Evolutionary conservation across 306 rosid genomes (phyloP), one percentile per base, ranked within the genome.

Genomic region (Glycine latifolia): DNA sequence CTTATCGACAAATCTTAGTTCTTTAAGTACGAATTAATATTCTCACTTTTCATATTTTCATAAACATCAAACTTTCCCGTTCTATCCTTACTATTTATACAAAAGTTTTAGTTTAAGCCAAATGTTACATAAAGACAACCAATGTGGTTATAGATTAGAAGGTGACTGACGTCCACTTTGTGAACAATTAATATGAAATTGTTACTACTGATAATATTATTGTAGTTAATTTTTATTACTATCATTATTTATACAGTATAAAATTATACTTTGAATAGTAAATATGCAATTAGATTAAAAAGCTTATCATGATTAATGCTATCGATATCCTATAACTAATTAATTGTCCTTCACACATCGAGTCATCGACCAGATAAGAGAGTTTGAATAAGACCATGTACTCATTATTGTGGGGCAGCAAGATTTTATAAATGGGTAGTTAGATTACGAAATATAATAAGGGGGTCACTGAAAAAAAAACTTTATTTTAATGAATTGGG

Each of bases 111-210:
- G 46, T 62, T 59, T 20, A 20, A 9, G 7, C 31, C 39, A 59
- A 20, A 59, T 59, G 6, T 62, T 35, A 2, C 4, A 62, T 62
- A 62, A 62, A 35, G n/a, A 62, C 46, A 65, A 65, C 5, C 6
- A 65, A 39, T 37, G 49, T 65, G 48, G 48, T 65, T 39, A 14
- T 39, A 37, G 71, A 65, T 65, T 37, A 65, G 71, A 65, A 65
- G 49, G 48, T 39, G 71, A 65, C 1, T 37, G 71, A 39, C 6
- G 48, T 14, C 48, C 71, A 37, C 49, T 65, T 65, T 65, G 46
- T 37, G 70, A 65, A 35, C 4, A 20, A n/a, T n/a, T n/a, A n/a
- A 20, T 20, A 20, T n/a, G 7, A 54, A 20, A 20, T 20, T 54
- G 13, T 3, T 54, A 54, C 3, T 14, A 54, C 60, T 14, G 14